Conservation (phyloP, 805 yeast genomes). For the Scheffersomyces ergatensis region DNA sequence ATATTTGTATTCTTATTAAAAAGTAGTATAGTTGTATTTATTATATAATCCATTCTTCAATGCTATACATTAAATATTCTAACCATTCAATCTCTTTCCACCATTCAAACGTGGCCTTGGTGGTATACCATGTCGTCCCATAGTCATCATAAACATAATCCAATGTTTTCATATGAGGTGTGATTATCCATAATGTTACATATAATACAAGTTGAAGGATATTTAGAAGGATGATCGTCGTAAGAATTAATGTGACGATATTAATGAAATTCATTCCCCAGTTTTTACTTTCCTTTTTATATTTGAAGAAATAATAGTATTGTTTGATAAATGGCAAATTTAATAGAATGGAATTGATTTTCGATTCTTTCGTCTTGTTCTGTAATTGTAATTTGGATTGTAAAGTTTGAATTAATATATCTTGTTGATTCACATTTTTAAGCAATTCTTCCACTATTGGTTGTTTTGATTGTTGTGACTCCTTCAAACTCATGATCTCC, state of each 20-base stretch:
- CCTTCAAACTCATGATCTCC: conserved; percentile 10
- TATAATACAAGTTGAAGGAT: conserved; percentile 10
- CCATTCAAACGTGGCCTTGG: conserved; percentile 17
- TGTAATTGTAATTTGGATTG: conserved; percentile 12
- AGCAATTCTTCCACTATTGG: conserved; percentile 7
- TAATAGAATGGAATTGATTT: conserved; percentile 13
- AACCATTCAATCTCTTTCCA: conserved; percentile 32
- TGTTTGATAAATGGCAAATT: conserved; percentile 31
- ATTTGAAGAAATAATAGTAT: conserved; percentile 21
- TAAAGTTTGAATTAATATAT: conserved; percentile 14
- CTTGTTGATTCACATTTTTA: conserved; percentile 17
- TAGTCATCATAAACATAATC: conserved; percentile 11
- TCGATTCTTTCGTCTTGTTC: conserved; percentile 1
- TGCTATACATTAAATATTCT: conserved; percentile 24
- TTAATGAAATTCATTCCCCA: conserved; percentile 18
- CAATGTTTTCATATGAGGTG: neutral
- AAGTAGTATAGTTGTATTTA: too few relatives aligned
- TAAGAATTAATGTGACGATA: conserved; percentile 17
- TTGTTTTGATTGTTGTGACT: conserved; percentile 9
- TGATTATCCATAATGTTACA: neutral
- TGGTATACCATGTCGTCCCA: conserved; percentile 7
- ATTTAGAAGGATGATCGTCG: conserved; percentile 17
- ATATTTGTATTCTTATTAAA: too few relatives aligned
- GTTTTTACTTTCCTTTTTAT: conserved; percentile 18
- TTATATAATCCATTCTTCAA: conserved; percentile 3